Evolutionary conservation across 257 asterid genomes (phyloP).

Genomic region (Solanum arcanum): DNA sequence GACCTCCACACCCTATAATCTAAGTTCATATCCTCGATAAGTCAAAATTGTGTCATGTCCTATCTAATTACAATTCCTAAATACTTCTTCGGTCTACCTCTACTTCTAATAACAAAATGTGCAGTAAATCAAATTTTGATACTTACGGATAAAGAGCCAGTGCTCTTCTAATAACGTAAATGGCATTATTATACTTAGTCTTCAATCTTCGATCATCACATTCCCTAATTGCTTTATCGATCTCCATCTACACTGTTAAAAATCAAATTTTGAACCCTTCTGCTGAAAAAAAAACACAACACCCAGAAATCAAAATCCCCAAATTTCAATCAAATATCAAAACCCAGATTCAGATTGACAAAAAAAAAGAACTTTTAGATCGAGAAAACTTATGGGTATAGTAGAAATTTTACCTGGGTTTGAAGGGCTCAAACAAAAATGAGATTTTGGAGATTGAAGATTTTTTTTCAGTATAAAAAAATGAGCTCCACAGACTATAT

Average conservation of each 20-base stretch:
- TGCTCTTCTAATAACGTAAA: slow-evolving; percentile 74
- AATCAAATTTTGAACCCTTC: slow-evolving; percentile 4
- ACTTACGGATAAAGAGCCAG: slow-evolving; percentile 79
- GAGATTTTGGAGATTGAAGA: background rate
- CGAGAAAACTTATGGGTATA: background rate
- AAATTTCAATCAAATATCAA: background rate
- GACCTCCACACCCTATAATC: background rate
- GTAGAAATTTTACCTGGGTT: slow-evolving; percentile 3
- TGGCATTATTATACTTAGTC: slow-evolving; percentile 81
- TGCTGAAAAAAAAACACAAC: background rate
- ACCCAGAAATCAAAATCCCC: background rate
- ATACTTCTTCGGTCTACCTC: background rate
- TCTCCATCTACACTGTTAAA: slow-evolving; percentile 42
- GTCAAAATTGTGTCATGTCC: background rate
- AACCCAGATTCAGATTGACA: background rate
- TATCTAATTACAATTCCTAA: background rate
- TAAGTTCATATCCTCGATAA: background rate
- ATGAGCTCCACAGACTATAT: background rate
- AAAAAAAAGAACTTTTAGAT: background rate
- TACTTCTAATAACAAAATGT: background rate
- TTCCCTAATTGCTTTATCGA: slow-evolving; percentile 61
- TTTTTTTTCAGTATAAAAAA: background rate
- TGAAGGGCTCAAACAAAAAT: slow-evolving; percentile 1
- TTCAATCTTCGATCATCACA: slow-evolving; percentile 70
- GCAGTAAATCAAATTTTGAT: background rate